Percentiles rank a stretch among this genome's conserved stretches.
These are phyloP conservation scores for Oryza australiensis DNA, from an alignment of 176 grass and related monocot species.

Conservation along the genomic window DNA sequence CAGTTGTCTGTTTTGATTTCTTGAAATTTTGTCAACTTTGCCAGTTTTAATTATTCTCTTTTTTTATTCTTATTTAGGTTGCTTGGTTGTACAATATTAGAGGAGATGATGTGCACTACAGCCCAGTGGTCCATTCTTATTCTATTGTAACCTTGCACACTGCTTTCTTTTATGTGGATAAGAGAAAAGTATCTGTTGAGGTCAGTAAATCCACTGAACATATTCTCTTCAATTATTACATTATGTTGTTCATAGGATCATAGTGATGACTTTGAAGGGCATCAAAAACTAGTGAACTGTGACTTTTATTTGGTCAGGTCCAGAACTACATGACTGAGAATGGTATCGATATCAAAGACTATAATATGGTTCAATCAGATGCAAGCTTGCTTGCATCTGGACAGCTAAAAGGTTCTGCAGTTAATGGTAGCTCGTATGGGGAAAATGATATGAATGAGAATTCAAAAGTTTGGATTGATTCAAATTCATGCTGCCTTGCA, in stretches of 20 bases:
- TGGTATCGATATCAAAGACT: slow-evolving; percentile 85
- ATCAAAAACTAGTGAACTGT: slow-evolving; percentile 11
- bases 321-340: slow-evolving; percentile 63
- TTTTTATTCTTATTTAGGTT: slow-evolving; percentile 56
- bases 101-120: slow-evolving; percentile 89
- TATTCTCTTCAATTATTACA: neutral
- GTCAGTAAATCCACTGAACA: slow-evolving; percentile 44
- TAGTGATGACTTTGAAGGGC: neutral
- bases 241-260: neutral
- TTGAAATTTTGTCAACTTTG: neutral
- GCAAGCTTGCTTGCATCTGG: slow-evolving; percentile 78
- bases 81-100: slow-evolving; percentile 94
- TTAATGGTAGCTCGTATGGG: slow-evolving; percentile 26
- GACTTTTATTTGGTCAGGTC: slow-evolving; percentile 48
- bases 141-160: slow-evolving; percentile 69
- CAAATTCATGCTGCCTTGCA: slow-evolving; percentile 78
- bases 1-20: slow-evolving; percentile 22
- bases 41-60: slow-evolving; percentile 25
- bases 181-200: slow-evolving; percentile 79
- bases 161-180: slow-evolving; percentile 98
- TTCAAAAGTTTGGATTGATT: slow-evolving; percentile 83
- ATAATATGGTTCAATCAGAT: slow-evolving; percentile 68
- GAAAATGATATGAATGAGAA: slow-evolving; percentile 35
- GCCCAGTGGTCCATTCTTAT: slow-evolving; percentile 95
- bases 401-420: slow-evolving; percentile 40